phyloP scores from a whole-genome alignment of 208 protist genomes.

The Angomonas deanei region DNA sequence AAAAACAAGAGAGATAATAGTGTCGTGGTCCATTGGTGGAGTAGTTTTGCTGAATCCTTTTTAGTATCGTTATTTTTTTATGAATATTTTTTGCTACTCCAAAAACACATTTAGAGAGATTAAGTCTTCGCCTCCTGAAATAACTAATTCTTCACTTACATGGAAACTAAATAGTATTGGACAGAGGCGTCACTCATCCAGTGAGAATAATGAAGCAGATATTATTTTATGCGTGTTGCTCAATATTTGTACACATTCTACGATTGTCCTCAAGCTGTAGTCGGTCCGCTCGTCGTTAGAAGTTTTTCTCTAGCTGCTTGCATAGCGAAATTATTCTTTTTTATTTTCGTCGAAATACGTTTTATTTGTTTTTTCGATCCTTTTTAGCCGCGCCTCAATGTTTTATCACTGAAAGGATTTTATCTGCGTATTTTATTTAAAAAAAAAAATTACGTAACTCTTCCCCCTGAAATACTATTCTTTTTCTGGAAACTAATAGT shows the following conservation, averaged over 20 bases:
- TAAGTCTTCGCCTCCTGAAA: conserved; percentile 1
- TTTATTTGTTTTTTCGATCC: conserved; percentile 7
- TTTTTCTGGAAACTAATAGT: neutral
- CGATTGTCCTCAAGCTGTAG: neutral
- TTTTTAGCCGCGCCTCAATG: conserved; percentile 6
- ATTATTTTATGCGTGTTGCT: neutral
- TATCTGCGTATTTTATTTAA: neutral
- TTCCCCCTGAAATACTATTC: neutral
- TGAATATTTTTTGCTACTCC: too few relatives aligned
- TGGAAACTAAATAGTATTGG: neutral
- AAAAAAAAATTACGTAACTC: neutral
- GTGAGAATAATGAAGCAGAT: neutral
- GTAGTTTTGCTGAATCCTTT: too few relatives aligned
- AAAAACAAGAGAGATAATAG: too few relatives aligned
- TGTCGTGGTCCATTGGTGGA: too few relatives aligned
- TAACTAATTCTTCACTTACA: neutral
- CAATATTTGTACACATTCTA: conserved; percentile 10
- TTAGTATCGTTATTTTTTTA: too few relatives aligned
- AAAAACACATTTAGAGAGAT: neutral
- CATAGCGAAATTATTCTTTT: neutral
- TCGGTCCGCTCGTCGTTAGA: conserved; percentile 7
- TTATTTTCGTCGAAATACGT: neutral
- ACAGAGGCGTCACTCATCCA: neutral
- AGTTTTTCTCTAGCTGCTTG: neutral
- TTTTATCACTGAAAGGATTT: conserved; percentile 2